phyloP scores from a whole-genome alignment of 306 rosid species.

The Cotoneaster glaucophyllus region DNA sequence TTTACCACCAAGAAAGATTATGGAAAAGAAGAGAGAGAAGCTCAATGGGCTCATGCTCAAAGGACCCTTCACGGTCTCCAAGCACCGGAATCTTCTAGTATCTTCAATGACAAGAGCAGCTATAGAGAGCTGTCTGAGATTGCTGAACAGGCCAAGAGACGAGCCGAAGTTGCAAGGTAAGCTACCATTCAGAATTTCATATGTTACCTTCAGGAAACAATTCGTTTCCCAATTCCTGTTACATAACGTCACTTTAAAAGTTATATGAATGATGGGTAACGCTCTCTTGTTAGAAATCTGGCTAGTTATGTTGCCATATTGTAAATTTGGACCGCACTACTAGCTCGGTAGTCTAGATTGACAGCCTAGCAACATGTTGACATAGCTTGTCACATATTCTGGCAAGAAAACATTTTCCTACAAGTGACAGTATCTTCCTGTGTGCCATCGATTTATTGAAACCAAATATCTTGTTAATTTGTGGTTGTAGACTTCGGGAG shows the following conservation, averaged over 20 bases:
- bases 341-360: background rate
- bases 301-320: background rate
- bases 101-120: slow-evolving; percentile 78
- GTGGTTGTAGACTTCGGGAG: slow-evolving; percentile 74
- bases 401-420: background rate
- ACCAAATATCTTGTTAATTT: background rate
- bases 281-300: background rate
- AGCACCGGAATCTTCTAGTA: slow-evolving; percentile 52
- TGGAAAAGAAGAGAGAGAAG: slow-evolving; percentile 91
- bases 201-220: background rate
- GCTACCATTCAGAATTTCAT: background rate
- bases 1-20: slow-evolving; percentile 99
- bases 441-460: background rate
- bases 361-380: background rate
- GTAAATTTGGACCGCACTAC: background rate
- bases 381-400: background rate
- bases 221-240: background rate
- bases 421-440: background rate
- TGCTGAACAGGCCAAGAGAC: slow-evolving; percentile 96
- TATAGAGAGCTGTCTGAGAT: slow-evolving; percentile 94
- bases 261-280: background rate
- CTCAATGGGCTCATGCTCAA: slow-evolving; percentile 99
- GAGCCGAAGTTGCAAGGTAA: slow-evolving; percentile 99
- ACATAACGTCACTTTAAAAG: background rate
- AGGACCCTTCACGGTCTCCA: slow-evolving; percentile 96